phyloP scores from a whole-genome alignment of 1,284 basidiomycete species.

The Mycosarcoma mackinlayi region DNA sequence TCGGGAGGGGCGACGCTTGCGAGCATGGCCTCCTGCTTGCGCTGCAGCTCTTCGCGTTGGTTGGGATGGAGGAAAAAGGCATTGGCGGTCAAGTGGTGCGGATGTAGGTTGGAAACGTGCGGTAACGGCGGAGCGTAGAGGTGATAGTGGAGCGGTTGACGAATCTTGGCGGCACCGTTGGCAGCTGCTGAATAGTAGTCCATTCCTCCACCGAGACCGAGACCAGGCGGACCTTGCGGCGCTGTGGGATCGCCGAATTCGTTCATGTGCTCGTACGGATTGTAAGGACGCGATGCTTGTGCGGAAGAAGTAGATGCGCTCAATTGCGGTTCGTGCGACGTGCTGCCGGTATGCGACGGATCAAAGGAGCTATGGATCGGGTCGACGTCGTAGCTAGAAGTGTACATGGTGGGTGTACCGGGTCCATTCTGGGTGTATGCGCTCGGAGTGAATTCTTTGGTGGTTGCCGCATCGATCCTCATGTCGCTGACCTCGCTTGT shows the following conservation, averaged over 20 bases:
- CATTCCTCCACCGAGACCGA: conserved; percentile 43
- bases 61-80: conserved; percentile 78
- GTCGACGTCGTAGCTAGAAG: conserved; percentile 22
- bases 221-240: conserved; percentile 35
- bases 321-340: conserved; percentile 30
- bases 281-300: conserved; percentile 38
- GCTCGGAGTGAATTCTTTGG: conserved; percentile 21
- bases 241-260: conserved; percentile 53
- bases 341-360: conserved; percentile 11
- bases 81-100: conserved; percentile 70
- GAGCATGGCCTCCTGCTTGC: conserved; percentile 80
- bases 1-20: conserved; percentile 67
- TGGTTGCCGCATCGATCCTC: conserved; percentile 23
- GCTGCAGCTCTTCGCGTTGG: conserved; percentile 82
- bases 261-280: conserved; percentile 61
- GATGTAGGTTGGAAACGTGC: conserved; percentile 71
- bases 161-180: conserved; percentile 42
- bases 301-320: conserved; percentile 21
- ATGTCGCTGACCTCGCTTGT: conserved; percentile 26
- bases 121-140: conserved; percentile 79
- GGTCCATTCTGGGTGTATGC: conserved; percentile 23
- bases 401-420: conserved; percentile 33
- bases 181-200: conserved; percentile 46
- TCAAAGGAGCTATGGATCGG: conserved; percentile 34
- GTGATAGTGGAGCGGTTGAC: conserved; percentile 81